Evolutionary conservation across 2,329 filamentous ascomycete genomes (phyloP).

Genomic region (Claviceps africana): DNA sequence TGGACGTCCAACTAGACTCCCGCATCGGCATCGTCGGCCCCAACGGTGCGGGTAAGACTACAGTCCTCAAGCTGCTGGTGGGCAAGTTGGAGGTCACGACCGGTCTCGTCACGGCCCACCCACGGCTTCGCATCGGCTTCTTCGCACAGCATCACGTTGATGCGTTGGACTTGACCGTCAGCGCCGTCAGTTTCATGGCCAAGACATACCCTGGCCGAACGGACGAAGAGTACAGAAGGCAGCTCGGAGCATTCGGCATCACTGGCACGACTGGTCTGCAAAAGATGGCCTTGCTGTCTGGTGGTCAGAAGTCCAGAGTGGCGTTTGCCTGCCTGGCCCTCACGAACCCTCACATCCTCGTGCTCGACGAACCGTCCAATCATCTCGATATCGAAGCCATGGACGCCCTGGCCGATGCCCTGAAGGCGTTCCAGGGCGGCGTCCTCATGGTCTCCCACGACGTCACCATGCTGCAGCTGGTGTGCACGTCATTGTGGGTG

Average conservation of each 20-base stretch:
- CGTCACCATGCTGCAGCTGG: constrained; percentile 94
- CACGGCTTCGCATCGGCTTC: constrained; percentile 82
- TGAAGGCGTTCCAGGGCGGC: constrained; percentile 80
- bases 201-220: constrained; percentile 79
- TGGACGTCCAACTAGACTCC: constrained; percentile 95
- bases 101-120: constrained; percentile 77
- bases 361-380: constrained; percentile 96
- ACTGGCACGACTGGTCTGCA: constrained; percentile 94
- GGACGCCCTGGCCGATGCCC: constrained; percentile 79
- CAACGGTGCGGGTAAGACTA: constrained; percentile 97
- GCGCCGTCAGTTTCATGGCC: constrained; percentile 92
- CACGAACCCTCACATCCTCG: constrained; percentile 89
- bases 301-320: constrained; percentile 96
- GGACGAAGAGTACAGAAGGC: constrained; percentile 92
- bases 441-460: constrained; percentile 99
- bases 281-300: constrained; percentile 86
- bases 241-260: constrained; percentile 78
- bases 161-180: constrained; percentile 76
- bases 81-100: constrained; percentile 63
- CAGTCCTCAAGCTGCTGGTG: constrained; percentile 93
- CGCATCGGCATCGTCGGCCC: constrained; percentile 98
- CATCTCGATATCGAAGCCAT: constrained; percentile 98
- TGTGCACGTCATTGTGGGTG: constrained; percentile 91
- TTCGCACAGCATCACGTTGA: constrained; percentile 99
- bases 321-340: constrained; percentile 94